These are phyloP conservation scores for Hymenoscyphus albidus DNA, from an alignment of 2,329 filamentous ascomycete species.

Conservation along the genomic window DNA sequence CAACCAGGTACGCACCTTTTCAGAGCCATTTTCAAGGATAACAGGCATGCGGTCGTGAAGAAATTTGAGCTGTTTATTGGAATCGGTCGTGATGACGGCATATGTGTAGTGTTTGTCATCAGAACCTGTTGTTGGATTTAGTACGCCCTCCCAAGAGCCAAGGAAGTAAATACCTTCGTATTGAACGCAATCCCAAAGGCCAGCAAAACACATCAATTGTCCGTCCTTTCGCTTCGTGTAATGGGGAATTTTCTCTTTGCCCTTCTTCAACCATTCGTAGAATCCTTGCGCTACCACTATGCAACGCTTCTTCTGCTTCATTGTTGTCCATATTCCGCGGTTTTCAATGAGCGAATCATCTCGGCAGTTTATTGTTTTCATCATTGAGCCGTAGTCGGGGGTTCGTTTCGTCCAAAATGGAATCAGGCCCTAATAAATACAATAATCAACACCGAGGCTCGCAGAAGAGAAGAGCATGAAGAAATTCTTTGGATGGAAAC, in stretches of 20 bases:
- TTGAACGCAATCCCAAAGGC: constrained; percentile 83
- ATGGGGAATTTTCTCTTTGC: constrained; percentile 79
- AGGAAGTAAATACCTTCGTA: constrained; percentile 58
- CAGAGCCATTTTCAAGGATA: constrained; percentile 73
- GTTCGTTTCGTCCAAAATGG: constrained; percentile 89
- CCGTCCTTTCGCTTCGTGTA: constrained; percentile 80
- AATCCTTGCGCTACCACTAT: constrained; percentile 88
- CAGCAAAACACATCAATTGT: constrained; percentile 77
- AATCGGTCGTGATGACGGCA: constrained; percentile 87
- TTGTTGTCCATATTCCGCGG: constrained; percentile 83
- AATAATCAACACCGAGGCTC: not conserved
- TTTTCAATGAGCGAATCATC: constrained; percentile 76
- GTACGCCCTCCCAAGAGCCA: not conserved
- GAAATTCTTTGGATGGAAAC: too few relatives aligned
- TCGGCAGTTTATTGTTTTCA: constrained; percentile 93
- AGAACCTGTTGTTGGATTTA: constrained; percentile 40
- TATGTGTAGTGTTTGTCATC: constrained; percentile 79
- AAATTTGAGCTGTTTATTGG: constrained; percentile 78
- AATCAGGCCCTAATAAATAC: constrained; percentile 61
- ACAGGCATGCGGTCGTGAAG: constrained; percentile 96
- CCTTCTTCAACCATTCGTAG: constrained; percentile 90
- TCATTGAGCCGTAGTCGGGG: constrained; percentile 70
- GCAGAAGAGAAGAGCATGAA: not conserved
- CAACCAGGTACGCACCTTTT: constrained; percentile 70
- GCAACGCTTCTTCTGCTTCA: constrained; percentile 88